phyloP scores from a whole-genome alignment of 331 rosid species.

The Quercus phellos region DNA sequence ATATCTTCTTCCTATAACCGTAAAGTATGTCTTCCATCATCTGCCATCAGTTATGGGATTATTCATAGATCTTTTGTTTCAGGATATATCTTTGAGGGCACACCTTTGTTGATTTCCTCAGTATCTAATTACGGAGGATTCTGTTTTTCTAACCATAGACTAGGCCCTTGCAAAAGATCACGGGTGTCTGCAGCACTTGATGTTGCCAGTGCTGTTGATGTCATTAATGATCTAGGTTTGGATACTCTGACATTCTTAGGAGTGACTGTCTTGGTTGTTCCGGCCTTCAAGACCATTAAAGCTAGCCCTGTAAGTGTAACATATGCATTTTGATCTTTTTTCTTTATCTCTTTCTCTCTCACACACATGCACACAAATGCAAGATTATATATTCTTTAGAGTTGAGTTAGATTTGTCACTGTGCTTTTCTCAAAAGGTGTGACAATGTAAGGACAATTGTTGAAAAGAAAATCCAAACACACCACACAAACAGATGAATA shows the following conservation, averaged over 20 bases:
- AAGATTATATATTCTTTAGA: background rate
- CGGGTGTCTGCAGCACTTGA: conserved; percentile 46
- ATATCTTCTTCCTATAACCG: conserved; percentile 33
- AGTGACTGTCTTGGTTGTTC: conserved; percentile 87
- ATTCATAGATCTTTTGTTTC: conserved; percentile 32
- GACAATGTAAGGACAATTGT: background rate
- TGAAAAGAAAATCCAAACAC: background rate
- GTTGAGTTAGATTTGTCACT: background rate
- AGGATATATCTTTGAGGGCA: conserved; percentile 26
- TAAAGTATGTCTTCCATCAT: conserved; percentile 29
- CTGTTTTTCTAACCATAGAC: conserved; percentile 31
- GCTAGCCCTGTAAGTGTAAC: conserved; percentile 86
- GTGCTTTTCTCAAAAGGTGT: background rate
- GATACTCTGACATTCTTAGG: conserved; percentile 90
- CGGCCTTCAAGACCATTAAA: conserved; percentile 78
- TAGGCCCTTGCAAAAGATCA: conserved; percentile 32
- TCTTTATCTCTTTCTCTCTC: background rate
- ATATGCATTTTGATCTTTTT: background rate
- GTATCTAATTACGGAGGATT: conserved; percentile 32
- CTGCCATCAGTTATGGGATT: conserved; percentile 25
- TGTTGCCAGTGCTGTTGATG: conserved; percentile 79
- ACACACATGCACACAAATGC: background rate
- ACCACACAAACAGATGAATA: background rate
- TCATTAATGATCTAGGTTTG: conserved; percentile 88
- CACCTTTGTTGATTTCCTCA: conserved; percentile 28